These are phyloP conservation scores for Nigrospora oryzae DNA, from an alignment of 2,329 filamentous ascomycete species.

Conservation along the genomic window DNA sequence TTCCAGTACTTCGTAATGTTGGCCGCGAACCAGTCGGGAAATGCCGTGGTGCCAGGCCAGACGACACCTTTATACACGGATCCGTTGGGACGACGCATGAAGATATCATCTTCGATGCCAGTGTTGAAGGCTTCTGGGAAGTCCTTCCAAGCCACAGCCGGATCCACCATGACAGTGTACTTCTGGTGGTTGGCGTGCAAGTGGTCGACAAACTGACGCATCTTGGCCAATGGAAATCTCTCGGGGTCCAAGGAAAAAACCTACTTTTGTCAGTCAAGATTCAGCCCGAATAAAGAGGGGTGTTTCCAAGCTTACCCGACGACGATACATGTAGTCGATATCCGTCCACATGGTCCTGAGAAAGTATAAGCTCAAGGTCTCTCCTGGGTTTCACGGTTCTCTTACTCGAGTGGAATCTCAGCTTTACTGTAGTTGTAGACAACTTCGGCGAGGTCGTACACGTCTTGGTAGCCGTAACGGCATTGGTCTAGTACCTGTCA, in stretches of 20 bases:
- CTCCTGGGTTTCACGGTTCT: background rate
- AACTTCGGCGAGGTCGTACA: conserved; percentile 57
- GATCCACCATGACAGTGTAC: conserved; percentile 74
- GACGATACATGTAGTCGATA: conserved; percentile 50
- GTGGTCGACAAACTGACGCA: conserved; percentile 58
- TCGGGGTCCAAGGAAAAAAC: conserved; percentile 59
- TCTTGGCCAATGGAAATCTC: conserved; percentile 50
- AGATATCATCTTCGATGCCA: conserved; percentile 34
- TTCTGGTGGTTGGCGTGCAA: conserved; percentile 61
- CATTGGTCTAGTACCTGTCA: conserved; percentile 45
- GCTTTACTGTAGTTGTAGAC: conserved; percentile 59
- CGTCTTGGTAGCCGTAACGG: conserved; percentile 56
- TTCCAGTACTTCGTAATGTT: conserved; percentile 62
- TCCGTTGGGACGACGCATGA: conserved; percentile 44
- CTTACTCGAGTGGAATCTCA: conserved; percentile 52
- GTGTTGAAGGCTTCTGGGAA: conserved; percentile 28
- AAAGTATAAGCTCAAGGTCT: too few relatives aligned
- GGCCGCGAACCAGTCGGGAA: conserved; percentile 69
- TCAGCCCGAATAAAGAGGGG: background rate
- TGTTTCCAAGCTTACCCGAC: conserved; percentile 26
- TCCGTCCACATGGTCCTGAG: conserved; percentile 54
- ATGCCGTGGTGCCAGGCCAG: conserved; percentile 67
- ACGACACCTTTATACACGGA: conserved; percentile 56
- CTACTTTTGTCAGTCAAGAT: conserved; percentile 8
- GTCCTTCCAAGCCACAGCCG: conserved; percentile 46